phyloP scores from a whole-genome alignment of 495 filamentous ascomycete genomes.

The Talaromyces trachyspermus region DNA sequence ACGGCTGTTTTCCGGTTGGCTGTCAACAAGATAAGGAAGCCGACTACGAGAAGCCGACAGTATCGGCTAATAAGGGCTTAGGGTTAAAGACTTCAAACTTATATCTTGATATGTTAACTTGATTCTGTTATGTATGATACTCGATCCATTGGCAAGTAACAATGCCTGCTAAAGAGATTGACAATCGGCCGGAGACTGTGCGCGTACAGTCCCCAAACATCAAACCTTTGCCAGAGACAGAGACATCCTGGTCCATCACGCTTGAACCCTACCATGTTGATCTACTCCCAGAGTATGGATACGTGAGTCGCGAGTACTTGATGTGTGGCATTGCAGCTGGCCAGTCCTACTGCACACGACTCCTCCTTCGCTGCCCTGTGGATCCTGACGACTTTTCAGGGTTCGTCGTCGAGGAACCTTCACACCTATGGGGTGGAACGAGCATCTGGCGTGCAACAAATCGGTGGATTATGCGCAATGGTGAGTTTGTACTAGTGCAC shows the following conservation, averaged over 20 bases:
- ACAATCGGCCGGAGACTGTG: not conserved
- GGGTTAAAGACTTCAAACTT: too few species aligned
- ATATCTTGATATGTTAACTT: too few species aligned
- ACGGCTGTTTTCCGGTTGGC: too few species aligned
- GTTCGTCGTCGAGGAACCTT: slow-evolving; percentile 10
- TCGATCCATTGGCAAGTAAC: not conserved
- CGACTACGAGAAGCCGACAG: too few species aligned
- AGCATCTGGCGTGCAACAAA: slow-evolving; percentile 8
- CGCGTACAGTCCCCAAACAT: not conserved
- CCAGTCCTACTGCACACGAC: slow-evolving; percentile 7
- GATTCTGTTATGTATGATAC: not conserved
- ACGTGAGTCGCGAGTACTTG: slow-evolving; percentile 4
- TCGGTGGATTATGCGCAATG: slow-evolving; percentile 12
- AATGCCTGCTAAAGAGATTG: not conserved
- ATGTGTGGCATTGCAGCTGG: slow-evolving; percentile 4
- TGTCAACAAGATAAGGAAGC: too few species aligned
- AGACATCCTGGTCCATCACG: slow-evolving; percentile 7
- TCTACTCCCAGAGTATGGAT: slow-evolving; percentile 7
- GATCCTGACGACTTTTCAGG: slow-evolving; percentile 7
- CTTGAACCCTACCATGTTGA: slow-evolving; percentile 7
- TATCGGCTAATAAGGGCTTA: too few species aligned
- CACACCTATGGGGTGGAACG: slow-evolving; percentile 10
- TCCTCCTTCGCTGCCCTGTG: slow-evolving; percentile 9
- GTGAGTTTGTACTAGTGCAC: too few species aligned
- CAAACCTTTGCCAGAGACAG: slow-evolving; percentile 7